Evolutionary conservation across 805 yeast genomes (phyloP), one percentile per base, ranked within the genome.

Genomic region (Suhomyces faveliae): DNA sequence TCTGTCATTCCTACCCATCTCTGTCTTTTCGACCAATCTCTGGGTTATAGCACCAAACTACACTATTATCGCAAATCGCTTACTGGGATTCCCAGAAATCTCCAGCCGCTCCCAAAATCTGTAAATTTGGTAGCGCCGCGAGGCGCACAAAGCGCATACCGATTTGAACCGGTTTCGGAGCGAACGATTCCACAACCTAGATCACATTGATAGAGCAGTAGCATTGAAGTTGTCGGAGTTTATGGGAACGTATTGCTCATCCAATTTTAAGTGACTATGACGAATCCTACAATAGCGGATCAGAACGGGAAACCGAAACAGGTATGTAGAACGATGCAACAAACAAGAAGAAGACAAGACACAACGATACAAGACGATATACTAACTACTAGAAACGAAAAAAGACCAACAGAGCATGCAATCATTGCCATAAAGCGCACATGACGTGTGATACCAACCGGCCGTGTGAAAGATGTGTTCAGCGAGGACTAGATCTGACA

Each of bases 341-440:
- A 5, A 17, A 15, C 8, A n/a, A 4, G 21, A 42, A 20, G 5
- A n/a, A n/a, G n/a, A n/a, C n/a, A n/a, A n/a, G n/a, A n/a, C n/a
- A n/a, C n/a, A n/a, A n/a, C n/a, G n/a, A n/a, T n/a, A n/a, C n/a
- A n/a, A n/a, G n/a, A n/a, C n/a, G n/a, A n/a, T n/a, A 21, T 37
- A 37, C 40, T 37, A 37, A 37, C 40, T 7, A 20, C n/a, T 40
- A 66, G 71, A 68, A 63, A 52, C 57, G 76, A 37, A 78, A 78
- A 58, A 91, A 91, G 62, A 91, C 94, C 0, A 74, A 84, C 6
- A 74, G 96, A 48, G 98, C 99, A 4, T 92, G 99, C 57, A 80
- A 81, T 35, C 94, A 91, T 67, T 92, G 99, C 62, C 90, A 91
- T 51, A 80, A 83, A 57, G 87, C 96, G 2, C 99, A 92, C 64